Evolutionary conservation across 192 early-diverging fungal genomes (phyloP).

Genomic region (Phlyctochytrium arcticum): DNA sequence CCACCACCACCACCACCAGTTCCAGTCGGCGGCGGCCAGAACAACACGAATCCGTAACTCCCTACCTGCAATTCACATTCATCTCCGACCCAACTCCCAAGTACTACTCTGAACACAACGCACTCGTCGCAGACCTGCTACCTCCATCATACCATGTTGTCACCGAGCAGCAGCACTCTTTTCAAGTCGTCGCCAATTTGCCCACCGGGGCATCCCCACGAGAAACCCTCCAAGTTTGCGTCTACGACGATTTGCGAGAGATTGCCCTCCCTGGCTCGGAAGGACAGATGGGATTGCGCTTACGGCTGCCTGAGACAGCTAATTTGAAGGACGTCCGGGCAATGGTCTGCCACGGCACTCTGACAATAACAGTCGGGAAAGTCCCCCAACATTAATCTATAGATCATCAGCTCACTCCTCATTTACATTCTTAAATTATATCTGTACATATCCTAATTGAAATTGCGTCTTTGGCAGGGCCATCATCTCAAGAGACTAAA

Average conservation of each 20-base stretch:
- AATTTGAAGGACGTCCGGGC: constrained; percentile 14
- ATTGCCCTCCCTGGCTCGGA: constrained; percentile 11
- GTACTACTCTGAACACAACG: not conserved
- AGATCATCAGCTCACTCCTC: too few species aligned
- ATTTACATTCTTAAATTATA: too few species aligned
- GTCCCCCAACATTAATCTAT: not conserved
- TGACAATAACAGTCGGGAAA: constrained; percentile 18
- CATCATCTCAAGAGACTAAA: too few species aligned
- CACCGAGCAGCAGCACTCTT: not conserved
- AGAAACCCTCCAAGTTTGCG: constrained; percentile 18
- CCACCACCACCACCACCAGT: too few species aligned
- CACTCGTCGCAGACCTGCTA: constrained; percentile 1
- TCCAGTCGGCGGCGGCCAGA: too few species aligned
- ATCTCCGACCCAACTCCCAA: constrained; percentile 15
- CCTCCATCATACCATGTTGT: constrained; percentile 19
- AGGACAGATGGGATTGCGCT: constrained; percentile 18
- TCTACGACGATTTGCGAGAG: constrained; percentile 22
- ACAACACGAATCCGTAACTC: too few species aligned
- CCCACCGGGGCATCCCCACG: not conserved
- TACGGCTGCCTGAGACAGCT: constrained; percentile 11
- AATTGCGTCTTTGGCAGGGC: too few species aligned
- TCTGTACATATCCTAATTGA: too few species aligned
- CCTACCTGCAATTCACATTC: too few species aligned
- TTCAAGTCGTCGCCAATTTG: not conserved
- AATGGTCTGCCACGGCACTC: not conserved